Evolutionary conservation across 78 protist species (phyloP), one percentile per base, ranked within the genome.

Genomic region (Dictyostelium capitatum): DNA sequence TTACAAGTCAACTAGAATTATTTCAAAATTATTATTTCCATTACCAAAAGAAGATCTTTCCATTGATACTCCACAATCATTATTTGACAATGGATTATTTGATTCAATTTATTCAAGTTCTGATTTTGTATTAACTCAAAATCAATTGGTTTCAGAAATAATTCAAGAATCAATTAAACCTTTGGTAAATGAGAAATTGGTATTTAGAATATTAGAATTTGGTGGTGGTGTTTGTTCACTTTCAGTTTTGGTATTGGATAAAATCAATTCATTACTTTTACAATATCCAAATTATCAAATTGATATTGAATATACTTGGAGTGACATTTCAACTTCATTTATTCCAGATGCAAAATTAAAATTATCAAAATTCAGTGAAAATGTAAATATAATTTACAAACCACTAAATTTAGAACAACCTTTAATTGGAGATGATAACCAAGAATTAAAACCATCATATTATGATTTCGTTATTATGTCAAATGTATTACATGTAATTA

Each of bases 401-500:
- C 1, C 53, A 20, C 23, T 70, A 43, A 15, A 4, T 28, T 19
- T 70, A 19, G 78, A 70, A 28, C 23, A 30, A 5, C 0, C 6
- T 6, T 41, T 70, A 0, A 19, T 70, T 20, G 47, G n/a, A n/a
- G n/a, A n/a, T n/a, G n/a, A 30, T 41, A 43, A 41, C 4, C 59
- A 74, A 74, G 30, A 23, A 48, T 5, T 74, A 10, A 74, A 74
- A 50, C 53, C 53, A 23, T 47, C 32, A 0, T 74, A 46, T 25
- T 74, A 74, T 74, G 80, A 74, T 37, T 74, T 74, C 23, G 43
- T 74, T 47, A 47, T 74, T 11, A 43, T 74, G 80, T 25, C 59
- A 9, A 74, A 74, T 74, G 80, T 74, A 25, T 19, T 74, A 20
- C 64, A 74, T 74, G 30, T 50, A n/a, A 41, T 23, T 6, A 47